A percentile compares a stretch with the other conserved stretches of the same genome.
These are phyloP conservation scores for Prunus mira DNA, from an alignment of 306 rosid species.

Conservation along the genomic window DNA sequence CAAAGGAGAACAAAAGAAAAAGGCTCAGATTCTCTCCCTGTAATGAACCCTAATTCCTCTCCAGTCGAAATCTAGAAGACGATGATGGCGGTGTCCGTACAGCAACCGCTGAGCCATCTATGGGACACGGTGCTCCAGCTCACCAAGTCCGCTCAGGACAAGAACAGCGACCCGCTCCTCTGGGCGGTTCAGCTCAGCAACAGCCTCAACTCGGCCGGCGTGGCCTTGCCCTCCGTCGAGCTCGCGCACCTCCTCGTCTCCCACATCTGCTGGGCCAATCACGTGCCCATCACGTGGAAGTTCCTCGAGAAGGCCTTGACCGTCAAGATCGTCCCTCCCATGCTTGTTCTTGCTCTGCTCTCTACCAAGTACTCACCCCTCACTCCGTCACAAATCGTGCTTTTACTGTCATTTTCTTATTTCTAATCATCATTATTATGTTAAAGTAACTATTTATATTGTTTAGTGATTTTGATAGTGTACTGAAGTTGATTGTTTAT, in stretches of 20 bases:
- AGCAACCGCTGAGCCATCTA: conserved; percentile 25
- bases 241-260: conserved; percentile 74
- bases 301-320: conserved; percentile 63
- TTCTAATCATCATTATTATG: neutral
- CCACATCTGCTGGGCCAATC: conserved; percentile 69
- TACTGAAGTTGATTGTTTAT: neutral
- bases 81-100: conserved; percentile 41
- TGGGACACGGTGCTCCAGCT: conserved; percentile 59
- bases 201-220: conserved; percentile 42
- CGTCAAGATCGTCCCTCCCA: conserved; percentile 54
- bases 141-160: conserved; percentile 58
- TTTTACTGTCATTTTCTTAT: neutral
- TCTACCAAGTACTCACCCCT: conserved; percentile 47
- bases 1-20: neutral
- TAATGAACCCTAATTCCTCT: neutral
- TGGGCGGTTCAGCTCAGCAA: conserved; percentile 60
- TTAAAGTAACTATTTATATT: neutral
- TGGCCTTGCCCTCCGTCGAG: conserved; percentile 67
- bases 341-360: conserved; percentile 78
- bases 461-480: neutral
- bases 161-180: conserved; percentile 51
- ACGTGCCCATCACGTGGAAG: conserved; percentile 79
- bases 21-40: neutral
- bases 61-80: neutral
- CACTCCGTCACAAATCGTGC: neutral